phyloP scores from a whole-genome alignment of 2,329 filamentous ascomycete species.

The Microsporum canis region DNA sequence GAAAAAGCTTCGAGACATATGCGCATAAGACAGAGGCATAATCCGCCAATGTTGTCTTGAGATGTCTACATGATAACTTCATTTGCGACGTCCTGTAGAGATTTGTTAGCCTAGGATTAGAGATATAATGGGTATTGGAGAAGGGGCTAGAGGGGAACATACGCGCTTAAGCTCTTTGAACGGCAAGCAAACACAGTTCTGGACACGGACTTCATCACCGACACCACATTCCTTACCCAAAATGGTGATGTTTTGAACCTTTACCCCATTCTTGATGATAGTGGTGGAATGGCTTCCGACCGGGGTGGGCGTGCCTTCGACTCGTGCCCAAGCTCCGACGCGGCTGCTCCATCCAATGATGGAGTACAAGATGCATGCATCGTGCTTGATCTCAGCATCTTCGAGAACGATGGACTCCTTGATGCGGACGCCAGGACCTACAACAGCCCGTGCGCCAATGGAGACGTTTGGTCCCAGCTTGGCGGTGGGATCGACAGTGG shows the following conservation, averaged over 20 bases:
- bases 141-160: slow-evolving; percentile 30
- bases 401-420: slow-evolving; percentile 96
- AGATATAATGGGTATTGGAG: background rate
- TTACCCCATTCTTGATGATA: slow-evolving; percentile 94
- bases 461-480: slow-evolving; percentile 97
- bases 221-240: slow-evolving; percentile 92
- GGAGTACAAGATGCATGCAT: slow-evolving; percentile 86
- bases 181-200: slow-evolving; percentile 95
- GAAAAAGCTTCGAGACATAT: background rate
- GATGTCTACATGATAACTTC: slow-evolving; percentile 63
- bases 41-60: background rate
- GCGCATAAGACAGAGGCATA: background rate
- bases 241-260: slow-evolving; percentile 97
- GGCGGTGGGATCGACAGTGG: slow-evolving; percentile 81
- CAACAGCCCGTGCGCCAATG: slow-evolving; percentile 73
- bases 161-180: slow-evolving; percentile 97
- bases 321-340: slow-evolving; percentile 93
- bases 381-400: slow-evolving; percentile 90
- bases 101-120: background rate
- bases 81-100: slow-evolving; percentile 54
- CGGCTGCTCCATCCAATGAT: slow-evolving; percentile 97
- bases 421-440: slow-evolving; percentile 79
- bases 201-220: slow-evolving; percentile 85
- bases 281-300: slow-evolving; percentile 82
- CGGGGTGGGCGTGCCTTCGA: slow-evolving; percentile 86